A percentile compares a stretch with the other conserved stretches of the same genome.
phyloP scores from a whole-genome alignment of 495 filamentous ascomycete genomes.

The Penicillium bialowiezense region DNA sequence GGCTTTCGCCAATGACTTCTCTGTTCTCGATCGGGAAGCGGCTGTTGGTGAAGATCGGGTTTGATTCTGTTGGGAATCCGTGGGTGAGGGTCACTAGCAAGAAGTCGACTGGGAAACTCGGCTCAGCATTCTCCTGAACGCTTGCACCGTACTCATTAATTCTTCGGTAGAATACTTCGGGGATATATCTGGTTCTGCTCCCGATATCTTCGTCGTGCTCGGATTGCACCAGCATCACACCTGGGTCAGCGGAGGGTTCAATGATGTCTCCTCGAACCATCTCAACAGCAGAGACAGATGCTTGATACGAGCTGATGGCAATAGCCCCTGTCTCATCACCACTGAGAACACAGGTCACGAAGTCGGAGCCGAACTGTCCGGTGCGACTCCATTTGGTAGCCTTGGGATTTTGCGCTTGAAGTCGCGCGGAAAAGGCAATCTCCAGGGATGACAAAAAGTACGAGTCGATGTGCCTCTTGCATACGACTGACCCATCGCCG shows the following conservation, averaged over 20 bases:
- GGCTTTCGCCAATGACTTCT: constrained; percentile 76
- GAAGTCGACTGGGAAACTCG: constrained; percentile 94
- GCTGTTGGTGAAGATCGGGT: constrained; percentile 66
- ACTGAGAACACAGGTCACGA: constrained; percentile 92
- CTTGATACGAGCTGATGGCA: constrained; percentile 86
- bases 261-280: constrained; percentile 96
- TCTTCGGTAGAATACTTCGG: constrained; percentile 92
- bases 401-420: constrained; percentile 86
- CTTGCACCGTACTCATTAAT: constrained; percentile 96
- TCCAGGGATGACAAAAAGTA: constrained; percentile 93
- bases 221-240: constrained; percentile 89
- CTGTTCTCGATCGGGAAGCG: constrained; percentile 89
- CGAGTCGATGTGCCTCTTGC: constrained; percentile 94
- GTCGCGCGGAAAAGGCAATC: constrained; percentile 80
- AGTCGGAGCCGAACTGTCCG: constrained; percentile 90
- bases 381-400: constrained; percentile 96
- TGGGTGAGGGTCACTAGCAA: constrained; percentile 94
- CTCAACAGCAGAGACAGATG: constrained; percentile 89
- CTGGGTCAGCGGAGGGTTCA: constrained; percentile 90
- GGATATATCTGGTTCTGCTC: constrained; percentile 84
- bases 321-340: constrained; percentile 90
- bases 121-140: constrained; percentile 96
- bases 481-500: constrained; percentile 79
- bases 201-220: constrained; percentile 74
- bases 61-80: constrained; percentile 81